Evolutionary conservation across 805 yeast species (phyloP), one percentile per base, ranked within the genome.

Genomic region (Saturnispora saitoi): DNA sequence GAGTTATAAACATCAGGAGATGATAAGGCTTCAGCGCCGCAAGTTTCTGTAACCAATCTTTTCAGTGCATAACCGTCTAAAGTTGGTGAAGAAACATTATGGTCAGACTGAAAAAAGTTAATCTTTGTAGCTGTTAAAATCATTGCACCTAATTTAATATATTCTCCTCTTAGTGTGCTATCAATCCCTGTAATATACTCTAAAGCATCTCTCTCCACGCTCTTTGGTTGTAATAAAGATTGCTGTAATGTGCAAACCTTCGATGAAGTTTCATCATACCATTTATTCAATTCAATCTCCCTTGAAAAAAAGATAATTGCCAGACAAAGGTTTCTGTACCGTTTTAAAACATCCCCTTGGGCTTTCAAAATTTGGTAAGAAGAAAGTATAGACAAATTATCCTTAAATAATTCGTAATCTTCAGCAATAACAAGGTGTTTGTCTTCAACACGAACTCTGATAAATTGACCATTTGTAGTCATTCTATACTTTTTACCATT

Each of bases 61-160:
- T 67, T 64, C 63, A 77, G 60, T 52, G 67, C 71, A 37, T 56
- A 51, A 0, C 80, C 78, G 48, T 75, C 78, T 19, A 76, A 58
- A 45, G 65, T 68, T n/a, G 77, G 72, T 24, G 57, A 47, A 19
- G 77, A 72, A 17, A 73, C 70, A 57, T 72, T 77, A 55, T 77
- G 82, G 56, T 77, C 81, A 1, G 80, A 73, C 51, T 76, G 81
- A 48, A 76, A 65, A 54, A 76, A 77, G 56, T 76, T 74, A 51
- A 76, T 65, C 52, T 74, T 75, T 15, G 78, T 61, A 17, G 76
- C 71, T 29, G 70, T 62, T 50, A 76, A 49, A 15, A 77, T 58
- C 52, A 66, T 63, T 40, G 70, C 59, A 4, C 80, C 81, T 56
- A 63, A 61, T 26, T 56, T 53, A 36, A 76, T 62, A 53, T 76